Evolutionary conservation across 2,329 filamentous ascomycete genomes (phyloP).

Genomic region (Trichoderma sp.): DNA sequence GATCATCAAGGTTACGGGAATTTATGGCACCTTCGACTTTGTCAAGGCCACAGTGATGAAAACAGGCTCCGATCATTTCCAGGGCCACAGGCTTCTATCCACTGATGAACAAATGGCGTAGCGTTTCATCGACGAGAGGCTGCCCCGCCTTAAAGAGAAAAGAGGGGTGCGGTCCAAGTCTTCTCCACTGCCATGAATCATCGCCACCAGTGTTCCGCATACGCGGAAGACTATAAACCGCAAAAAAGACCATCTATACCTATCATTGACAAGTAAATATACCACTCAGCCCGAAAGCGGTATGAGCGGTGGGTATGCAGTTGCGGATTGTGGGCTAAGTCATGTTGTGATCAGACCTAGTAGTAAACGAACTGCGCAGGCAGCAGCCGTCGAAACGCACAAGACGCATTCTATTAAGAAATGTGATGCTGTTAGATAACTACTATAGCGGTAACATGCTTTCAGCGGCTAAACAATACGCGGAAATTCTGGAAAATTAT

Average conservation of each 20-base stretch:
- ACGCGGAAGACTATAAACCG: neutral
- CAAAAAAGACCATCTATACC: neutral
- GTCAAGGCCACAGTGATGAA: neutral
- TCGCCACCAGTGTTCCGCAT: neutral
- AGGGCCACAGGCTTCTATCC: neutral
- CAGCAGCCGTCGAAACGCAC: too few relatives aligned
- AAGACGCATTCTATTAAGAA: too few relatives aligned
- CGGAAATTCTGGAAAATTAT: neutral
- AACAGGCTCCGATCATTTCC: neutral
- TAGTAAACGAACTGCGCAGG: neutral
- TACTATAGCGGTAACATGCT: neutral
- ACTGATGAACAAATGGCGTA: neutral
- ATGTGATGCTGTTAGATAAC: neutral
- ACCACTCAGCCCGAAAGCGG: neutral
- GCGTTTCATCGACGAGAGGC: neutral
- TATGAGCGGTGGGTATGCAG: neutral
- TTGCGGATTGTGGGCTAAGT: neutral
- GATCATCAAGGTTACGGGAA: neutral
- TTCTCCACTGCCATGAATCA: neutral
- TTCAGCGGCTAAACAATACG: neutral
- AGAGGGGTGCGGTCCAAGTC: neutral
- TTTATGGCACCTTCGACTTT: neutral
- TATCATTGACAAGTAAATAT: neutral
- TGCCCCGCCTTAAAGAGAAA: neutral
- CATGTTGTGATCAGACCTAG: neutral